A percentile compares a stretch with the other conserved stretches of the same genome.
These are phyloP conservation scores for Pulveroboletus sp. DNA, from an alignment of 768 basidiomycete species.

Conservation along the genomic window DNA sequence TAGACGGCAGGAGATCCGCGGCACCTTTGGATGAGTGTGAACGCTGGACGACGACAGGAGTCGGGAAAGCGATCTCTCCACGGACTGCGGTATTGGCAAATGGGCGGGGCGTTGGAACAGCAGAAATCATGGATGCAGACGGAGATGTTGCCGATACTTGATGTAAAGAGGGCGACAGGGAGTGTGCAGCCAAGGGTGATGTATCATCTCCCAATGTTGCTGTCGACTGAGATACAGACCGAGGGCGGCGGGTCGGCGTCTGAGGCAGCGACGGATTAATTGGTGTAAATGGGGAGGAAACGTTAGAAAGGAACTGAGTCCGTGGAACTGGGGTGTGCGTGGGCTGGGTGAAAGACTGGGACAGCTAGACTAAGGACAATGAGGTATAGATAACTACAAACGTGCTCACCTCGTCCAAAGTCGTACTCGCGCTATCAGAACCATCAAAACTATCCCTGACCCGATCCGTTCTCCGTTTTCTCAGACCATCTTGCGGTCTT, in stretches of 20 bases:
- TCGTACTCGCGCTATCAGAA: slow-evolving; percentile 22
- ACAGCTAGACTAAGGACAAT: not conserved
- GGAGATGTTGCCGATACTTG: slow-evolving; percentile 4
- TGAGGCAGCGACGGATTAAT: slow-evolving; percentile 14
- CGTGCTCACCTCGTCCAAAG: slow-evolving; percentile 46
- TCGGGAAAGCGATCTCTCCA: not conserved
- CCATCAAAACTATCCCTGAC: slow-evolving; percentile 11
- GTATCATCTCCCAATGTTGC: slow-evolving; percentile 4
- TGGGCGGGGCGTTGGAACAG: not conserved
- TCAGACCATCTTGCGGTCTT: not conserved
- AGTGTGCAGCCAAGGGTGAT: not conserved
- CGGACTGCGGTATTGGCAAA: not conserved
- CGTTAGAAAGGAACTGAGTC: slow-evolving; percentile 44
- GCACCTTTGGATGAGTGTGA: not conserved
- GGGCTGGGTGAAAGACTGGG: slow-evolving; percentile 43
- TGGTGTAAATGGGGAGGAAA: slow-evolving; percentile 27
- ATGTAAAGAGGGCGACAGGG: not conserved
- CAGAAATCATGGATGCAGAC: not conserved
- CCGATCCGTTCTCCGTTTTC: slow-evolving; percentile 6
- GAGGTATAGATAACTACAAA: not conserved
- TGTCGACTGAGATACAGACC: slow-evolving; percentile 19
- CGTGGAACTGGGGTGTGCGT: slow-evolving; percentile 47
- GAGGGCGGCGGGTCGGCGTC: slow-evolving; percentile 13
- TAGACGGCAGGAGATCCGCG: slow-evolving; percentile 13
- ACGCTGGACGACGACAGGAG: not conserved